Evolutionary conservation across 352 stramenopile species (phyloP).

Genomic region (Globisporangium heterothallicum): DNA sequence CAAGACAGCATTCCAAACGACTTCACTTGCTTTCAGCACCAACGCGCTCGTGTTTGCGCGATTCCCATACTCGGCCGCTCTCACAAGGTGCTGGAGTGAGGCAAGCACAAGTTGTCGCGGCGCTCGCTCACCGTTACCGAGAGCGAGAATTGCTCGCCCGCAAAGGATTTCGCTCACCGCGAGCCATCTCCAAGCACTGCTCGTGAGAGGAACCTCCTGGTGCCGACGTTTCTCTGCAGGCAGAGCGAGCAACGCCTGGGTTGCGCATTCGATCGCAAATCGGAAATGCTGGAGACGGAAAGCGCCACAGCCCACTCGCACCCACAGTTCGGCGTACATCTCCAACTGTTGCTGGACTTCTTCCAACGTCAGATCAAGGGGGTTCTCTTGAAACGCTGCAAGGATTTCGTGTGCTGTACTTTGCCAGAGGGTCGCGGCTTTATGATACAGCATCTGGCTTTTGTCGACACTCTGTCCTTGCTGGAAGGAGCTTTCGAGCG

Average conservation of each 20-base stretch:
- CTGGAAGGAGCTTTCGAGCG: constrained; percentile 35
- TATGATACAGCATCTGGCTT: constrained; percentile 44
- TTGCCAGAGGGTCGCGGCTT: constrained; percentile 49
- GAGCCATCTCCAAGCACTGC: constrained; percentile 59
- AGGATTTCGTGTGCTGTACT: constrained; percentile 28
- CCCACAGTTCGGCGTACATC: constrained; percentile 66
- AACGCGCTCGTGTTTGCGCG: constrained; percentile 21
- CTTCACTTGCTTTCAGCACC: constrained; percentile 42
- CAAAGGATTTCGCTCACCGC: constrained; percentile 58
- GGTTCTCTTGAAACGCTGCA: constrained; percentile 18
- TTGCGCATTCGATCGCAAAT: constrained; percentile 49
- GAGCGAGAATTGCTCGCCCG: constrained; percentile 41
- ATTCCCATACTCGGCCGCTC: constrained; percentile 33
- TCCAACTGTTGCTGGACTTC: constrained; percentile 55
- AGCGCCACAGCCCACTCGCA: constrained; percentile 51
- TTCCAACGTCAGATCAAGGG: constrained; percentile 26
- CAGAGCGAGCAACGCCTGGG: constrained; percentile 25
- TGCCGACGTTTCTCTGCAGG: constrained; percentile 7
- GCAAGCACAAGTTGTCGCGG: constrained; percentile 45
- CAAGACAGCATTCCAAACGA: constrained; percentile 78
- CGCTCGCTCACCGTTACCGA: constrained; percentile 32
- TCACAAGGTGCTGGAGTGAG: constrained; percentile 51
- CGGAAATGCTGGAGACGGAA: constrained; percentile 46
- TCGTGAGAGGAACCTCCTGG: constrained; percentile 7
- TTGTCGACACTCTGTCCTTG: constrained; percentile 41